A percentile compares a stretch with the other conserved stretches of the same genome.
Evolutionary conservation across 2,329 filamentous ascomycete species (phyloP).

Genomic region (Exserohilum rostratum): DNA sequence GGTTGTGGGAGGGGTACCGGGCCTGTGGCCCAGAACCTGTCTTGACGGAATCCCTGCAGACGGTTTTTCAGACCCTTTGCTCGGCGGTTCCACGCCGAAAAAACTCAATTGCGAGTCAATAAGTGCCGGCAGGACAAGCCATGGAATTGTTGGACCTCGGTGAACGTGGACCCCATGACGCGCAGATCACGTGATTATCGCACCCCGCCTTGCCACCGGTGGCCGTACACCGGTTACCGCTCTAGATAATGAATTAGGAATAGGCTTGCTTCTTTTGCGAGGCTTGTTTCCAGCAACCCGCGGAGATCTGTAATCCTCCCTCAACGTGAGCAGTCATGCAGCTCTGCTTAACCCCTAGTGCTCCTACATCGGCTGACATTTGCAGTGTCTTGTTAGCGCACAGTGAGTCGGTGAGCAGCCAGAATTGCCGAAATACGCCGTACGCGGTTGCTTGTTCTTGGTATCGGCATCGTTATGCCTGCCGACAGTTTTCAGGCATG

Average conservation of each 20-base stretch:
- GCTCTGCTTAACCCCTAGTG: neutral
- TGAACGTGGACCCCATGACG: neutral
- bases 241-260: neutral
- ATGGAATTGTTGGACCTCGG: neutral
- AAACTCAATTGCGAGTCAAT: neutral
- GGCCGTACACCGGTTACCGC: neutral
- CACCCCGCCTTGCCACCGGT: slow-evolving; percentile 6
- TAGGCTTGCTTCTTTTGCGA: neutral
- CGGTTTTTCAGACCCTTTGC: neutral
- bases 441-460: slow-evolving; percentile 2
- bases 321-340: neutral
- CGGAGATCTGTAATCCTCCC: neutral
- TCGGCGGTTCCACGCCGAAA: neutral
- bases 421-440: slow-evolving; percentile 13
- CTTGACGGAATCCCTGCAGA: neutral
- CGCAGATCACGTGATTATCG: neutral
- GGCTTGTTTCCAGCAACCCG: neutral
- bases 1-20: slow-evolving; percentile 17
- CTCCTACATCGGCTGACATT: neutral
- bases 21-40: slow-evolving; percentile 1
- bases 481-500: slow-evolving; percentile 1
- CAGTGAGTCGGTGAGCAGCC: neutral
- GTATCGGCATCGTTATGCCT: slow-evolving; percentile 4
- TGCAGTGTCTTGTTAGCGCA: neutral
- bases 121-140: neutral